phyloP scores from a whole-genome alignment of 208 protist genomes.

The Acanthamoeba royreba region DNA sequence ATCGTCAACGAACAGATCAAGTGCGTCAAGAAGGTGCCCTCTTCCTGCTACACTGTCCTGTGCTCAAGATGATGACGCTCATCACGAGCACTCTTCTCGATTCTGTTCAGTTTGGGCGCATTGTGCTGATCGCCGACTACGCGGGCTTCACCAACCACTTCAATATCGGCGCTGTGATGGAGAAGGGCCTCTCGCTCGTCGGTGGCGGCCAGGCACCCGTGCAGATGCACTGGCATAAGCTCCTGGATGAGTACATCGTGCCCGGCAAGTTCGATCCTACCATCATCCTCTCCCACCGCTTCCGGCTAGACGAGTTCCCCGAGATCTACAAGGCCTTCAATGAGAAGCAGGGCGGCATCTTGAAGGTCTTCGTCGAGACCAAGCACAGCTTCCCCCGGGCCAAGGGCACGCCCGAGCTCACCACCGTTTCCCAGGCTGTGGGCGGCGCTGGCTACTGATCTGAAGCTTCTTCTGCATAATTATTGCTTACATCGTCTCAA shows the following conservation, averaged over 20 bases:
- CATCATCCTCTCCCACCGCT: slow-evolving; percentile 45
- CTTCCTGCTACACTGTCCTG: not conserved
- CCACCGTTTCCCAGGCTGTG: not conserved
- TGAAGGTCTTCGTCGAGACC: not conserved
- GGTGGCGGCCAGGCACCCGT: not conserved
- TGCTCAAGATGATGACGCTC: slow-evolving; percentile 41
- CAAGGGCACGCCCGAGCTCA: not conserved
- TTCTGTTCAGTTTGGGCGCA: not conserved
- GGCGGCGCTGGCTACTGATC: too few relatives aligned
- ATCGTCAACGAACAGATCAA: slow-evolving; percentile 2
- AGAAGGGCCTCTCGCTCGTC: slow-evolving; percentile 48
- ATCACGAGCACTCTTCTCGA: not conserved
- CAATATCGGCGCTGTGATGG: slow-evolving; percentile 62
- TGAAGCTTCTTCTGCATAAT: too few relatives aligned
- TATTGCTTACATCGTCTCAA: too few relatives aligned
- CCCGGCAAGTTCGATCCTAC: slow-evolving; percentile 49
- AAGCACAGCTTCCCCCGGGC: not conserved
- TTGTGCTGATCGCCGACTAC: slow-evolving; percentile 63
- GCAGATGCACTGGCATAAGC: slow-evolving; percentile 60
- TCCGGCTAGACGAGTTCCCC: not conserved
- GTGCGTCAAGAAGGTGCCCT: not conserved
- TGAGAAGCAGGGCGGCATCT: slow-evolving; percentile 41
- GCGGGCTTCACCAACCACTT: slow-evolving; percentile 62
- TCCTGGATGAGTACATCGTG: slow-evolving; percentile 19
- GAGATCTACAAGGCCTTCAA: slow-evolving; percentile 60